Conservation (phyloP, 306 rosid genomes). For the Acacia melanoxylon region DNA sequence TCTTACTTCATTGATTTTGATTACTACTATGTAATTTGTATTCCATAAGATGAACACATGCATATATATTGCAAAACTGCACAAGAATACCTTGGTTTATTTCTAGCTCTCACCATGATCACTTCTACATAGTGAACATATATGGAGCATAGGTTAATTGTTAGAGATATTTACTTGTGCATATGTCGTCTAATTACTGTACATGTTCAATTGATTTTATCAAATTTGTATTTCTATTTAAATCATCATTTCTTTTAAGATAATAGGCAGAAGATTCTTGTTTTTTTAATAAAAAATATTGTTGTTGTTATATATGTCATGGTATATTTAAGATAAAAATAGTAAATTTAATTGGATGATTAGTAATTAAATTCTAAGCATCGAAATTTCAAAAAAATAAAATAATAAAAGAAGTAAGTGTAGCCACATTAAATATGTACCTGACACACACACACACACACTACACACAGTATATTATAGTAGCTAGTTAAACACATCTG, state of each 20-base stretch:
- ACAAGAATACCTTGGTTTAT: not conserved
- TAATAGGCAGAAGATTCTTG: not conserved
- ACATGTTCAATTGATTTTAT: not conserved
- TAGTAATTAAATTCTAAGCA: not conserved
- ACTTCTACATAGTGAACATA: not conserved
- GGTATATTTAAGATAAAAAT: not conserved
- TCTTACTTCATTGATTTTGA: not conserved
- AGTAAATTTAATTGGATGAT: not conserved
- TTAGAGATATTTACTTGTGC: not conserved
- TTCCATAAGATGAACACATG: slow-evolving; percentile 9
- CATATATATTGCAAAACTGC: not conserved
- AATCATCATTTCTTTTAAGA: not conserved
- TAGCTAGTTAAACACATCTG: too few relatives aligned
- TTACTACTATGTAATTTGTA: not conserved
- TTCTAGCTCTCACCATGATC: slow-evolving; percentile 11
- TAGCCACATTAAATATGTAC: not conserved
- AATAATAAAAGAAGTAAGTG: not conserved
- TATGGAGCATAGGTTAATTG: not conserved
- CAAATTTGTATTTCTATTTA: not conserved
- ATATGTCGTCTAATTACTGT: not conserved
- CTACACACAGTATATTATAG: too few relatives aligned
- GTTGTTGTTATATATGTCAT: not conserved
- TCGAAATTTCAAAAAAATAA: too few relatives aligned
- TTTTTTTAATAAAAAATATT: not conserved
- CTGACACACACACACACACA: too few relatives aligned